phyloP scores from a whole-genome alignment of 306 rosid species.

The Albizia julibrissin region DNA sequence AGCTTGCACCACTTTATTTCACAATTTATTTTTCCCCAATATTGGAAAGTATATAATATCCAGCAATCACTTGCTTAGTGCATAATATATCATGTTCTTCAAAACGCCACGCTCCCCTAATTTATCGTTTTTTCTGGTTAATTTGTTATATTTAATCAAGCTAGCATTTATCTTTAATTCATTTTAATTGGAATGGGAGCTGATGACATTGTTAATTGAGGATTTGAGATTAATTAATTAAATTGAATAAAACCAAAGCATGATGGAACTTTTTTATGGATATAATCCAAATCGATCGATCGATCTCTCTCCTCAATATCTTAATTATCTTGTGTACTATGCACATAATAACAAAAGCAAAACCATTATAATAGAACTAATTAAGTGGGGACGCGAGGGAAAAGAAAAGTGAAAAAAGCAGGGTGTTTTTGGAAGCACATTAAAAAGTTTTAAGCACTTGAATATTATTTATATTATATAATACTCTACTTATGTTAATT shows the following conservation, averaged over 20 bases:
- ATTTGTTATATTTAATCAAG: constrained; percentile 33
- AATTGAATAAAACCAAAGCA: constrained; percentile 41
- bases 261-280: constrained; percentile 29
- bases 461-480: constrained; percentile 8
- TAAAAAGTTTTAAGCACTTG: constrained; percentile 29
- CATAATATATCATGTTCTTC: background rate
- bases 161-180: constrained; percentile 30
- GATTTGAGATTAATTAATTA: constrained; percentile 7
- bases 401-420: constrained; percentile 15
- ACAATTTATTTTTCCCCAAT: background rate
- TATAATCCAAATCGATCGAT: too few relatives aligned
- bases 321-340: constrained; percentile 33
- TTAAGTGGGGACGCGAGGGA: constrained; percentile 46
- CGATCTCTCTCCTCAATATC: constrained; percentile 4
- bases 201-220: constrained; percentile 40
- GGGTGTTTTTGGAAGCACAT: constrained; percentile 41
- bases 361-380: constrained; percentile 45
- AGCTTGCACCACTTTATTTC: too few relatives aligned
- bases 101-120: background rate
- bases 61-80: background rate
- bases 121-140: background rate
- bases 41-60: background rate
- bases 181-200: background rate
- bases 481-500: background rate
- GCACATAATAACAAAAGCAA: constrained; percentile 37